phyloP scores from a whole-genome alignment of 1,284 basidiomycete species.

The Mrakiaceae sp. region DNA sequence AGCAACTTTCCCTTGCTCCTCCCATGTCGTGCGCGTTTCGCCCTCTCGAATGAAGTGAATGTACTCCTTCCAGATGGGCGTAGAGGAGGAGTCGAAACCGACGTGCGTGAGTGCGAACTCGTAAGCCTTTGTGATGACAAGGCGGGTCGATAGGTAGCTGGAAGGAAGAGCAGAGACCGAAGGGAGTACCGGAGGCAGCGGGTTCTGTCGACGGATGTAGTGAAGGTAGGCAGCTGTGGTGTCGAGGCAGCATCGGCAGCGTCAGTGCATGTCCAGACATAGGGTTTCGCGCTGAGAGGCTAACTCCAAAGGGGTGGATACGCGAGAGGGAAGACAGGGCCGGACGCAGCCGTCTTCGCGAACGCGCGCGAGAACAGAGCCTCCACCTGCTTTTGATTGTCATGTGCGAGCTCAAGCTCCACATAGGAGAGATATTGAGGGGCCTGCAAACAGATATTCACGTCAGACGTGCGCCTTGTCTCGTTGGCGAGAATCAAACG shows the following conservation, averaged over 20 bases:
- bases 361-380: slow-evolving; percentile 29
- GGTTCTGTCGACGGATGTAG: slow-evolving; percentile 36
- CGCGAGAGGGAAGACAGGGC: slow-evolving; percentile 33
- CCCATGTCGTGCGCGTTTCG: slow-evolving; percentile 76
- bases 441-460: slow-evolving; percentile 19
- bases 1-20: slow-evolving; percentile 92
- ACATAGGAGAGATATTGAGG: slow-evolving; percentile 31
- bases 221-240: slow-evolving; percentile 33
- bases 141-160: slow-evolving; percentile 47
- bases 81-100: slow-evolving; percentile 53
- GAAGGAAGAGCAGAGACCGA: slow-evolving; percentile 21
- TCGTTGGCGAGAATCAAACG: background rate
- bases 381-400: slow-evolving; percentile 33
- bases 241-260: background rate
- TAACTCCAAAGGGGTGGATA: slow-evolving; percentile 32
- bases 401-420: slow-evolving; percentile 34
- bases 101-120: slow-evolving; percentile 87
- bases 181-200: slow-evolving; percentile 25
- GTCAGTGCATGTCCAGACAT: background rate
- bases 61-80: slow-evolving; percentile 49
- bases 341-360: slow-evolving; percentile 26
- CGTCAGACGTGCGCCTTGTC: background rate
- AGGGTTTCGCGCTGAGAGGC: slow-evolving; percentile 14
- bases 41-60: slow-evolving; percentile 74
- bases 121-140: slow-evolving; percentile 75